These are phyloP conservation scores for Pseudohyphozyma bogoriensis DNA, from an alignment of 768 basidiomycete genomes.

Conservation along the genomic window DNA sequence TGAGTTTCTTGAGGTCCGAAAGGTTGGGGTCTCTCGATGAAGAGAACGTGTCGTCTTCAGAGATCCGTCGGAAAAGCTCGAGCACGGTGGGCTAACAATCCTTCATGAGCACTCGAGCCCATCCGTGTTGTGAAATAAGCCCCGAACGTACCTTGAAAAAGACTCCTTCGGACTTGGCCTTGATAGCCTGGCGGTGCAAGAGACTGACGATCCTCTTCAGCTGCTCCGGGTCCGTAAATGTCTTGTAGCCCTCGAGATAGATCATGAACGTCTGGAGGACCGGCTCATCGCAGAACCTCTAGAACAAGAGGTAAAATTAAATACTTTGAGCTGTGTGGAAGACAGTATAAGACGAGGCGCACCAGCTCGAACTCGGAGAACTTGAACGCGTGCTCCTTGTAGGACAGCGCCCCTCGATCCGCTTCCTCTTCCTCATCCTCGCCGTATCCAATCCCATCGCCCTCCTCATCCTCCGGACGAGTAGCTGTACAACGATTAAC, in stretches of 20 bases:
- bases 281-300: constrained; percentile 86
- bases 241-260: constrained; percentile 73
- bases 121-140: too few species aligned
- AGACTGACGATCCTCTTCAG: constrained; percentile 83
- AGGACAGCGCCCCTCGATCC: constrained; percentile 51
- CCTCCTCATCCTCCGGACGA: constrained; percentile 26
- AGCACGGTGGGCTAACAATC: constrained; percentile 68
- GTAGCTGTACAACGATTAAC: too few species aligned
- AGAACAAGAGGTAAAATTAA: too few species aligned
- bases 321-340: constrained; percentile 24
- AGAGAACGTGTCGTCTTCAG: constrained; percentile 61
- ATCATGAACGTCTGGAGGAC: constrained; percentile 72
- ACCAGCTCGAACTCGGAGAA: constrained; percentile 88
- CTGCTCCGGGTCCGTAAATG: constrained; percentile 62
- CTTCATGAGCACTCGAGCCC: too few species aligned
- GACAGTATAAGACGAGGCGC: constrained; percentile 30
- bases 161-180: constrained; percentile 81
- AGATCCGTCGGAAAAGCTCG: constrained; percentile 72
- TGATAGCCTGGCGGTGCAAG: constrained; percentile 82
- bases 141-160: constrained; percentile 72
- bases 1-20: constrained; percentile 71
- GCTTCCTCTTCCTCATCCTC: constrained; percentile 54
- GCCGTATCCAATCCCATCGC: constrained; percentile 58
- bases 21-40: constrained; percentile 66
- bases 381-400: constrained; percentile 74